phyloP scores from a whole-genome alignment of 495 filamentous ascomycete species.

The Lasiosphaeris hirsuta region DNA sequence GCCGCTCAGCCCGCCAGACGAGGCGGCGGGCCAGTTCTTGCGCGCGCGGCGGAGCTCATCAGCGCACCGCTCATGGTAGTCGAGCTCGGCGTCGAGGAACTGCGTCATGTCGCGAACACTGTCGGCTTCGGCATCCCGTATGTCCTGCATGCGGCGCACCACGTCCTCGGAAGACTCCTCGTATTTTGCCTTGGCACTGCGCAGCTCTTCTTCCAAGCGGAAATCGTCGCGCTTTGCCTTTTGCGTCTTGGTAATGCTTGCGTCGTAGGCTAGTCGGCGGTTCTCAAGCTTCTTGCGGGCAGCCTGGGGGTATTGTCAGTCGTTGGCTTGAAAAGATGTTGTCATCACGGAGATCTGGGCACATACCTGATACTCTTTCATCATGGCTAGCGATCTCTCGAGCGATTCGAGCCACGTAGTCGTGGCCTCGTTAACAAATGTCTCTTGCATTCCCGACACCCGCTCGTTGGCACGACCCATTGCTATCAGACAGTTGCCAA shows the following conservation, averaged over 20 bases:
- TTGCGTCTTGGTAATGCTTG: constrained; percentile 85
- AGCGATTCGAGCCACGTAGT: constrained; percentile 87
- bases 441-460: constrained; percentile 81
- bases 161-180: constrained; percentile 96
- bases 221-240: constrained; percentile 94
- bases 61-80: constrained; percentile 85
- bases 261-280: constrained; percentile 87
- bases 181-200: constrained; percentile 90
- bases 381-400: constrained; percentile 84
- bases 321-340: not conserved
- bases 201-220: constrained; percentile 87
- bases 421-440: constrained; percentile 76
- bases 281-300: constrained; percentile 94
- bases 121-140: constrained; percentile 86
- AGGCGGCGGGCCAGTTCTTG: constrained; percentile 41
- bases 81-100: constrained; percentile 87
- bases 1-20: constrained; percentile 7
- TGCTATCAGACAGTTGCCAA: constrained; percentile 81
- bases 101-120: constrained; percentile 73
- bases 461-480: constrained; percentile 86
- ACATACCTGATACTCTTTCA: constrained; percentile 91
- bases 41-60: constrained; percentile 59
- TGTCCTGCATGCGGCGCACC: constrained; percentile 89
- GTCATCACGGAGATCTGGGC: not conserved
- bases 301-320: constrained; percentile 46